A percentile compares a stretch with the other conserved stretches of the same genome.
These are phyloP conservation scores for Pythium sp. DNA, from an alignment of 352 stramenopile genomes.

Conservation along the genomic window DNA sequence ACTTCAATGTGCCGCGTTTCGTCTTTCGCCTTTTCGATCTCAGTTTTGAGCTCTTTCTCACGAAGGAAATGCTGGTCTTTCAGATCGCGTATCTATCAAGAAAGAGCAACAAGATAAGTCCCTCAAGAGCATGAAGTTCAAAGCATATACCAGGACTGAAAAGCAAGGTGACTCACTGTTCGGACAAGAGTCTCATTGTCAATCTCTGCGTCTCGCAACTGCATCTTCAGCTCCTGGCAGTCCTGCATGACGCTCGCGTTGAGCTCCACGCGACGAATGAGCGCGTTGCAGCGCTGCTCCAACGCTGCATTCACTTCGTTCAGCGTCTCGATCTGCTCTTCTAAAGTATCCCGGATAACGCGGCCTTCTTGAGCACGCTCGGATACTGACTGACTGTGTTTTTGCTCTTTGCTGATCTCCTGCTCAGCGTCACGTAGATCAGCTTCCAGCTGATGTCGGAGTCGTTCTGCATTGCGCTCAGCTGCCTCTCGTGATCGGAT, in stretches of 20 bases:
- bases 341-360: conserved; percentile 47
- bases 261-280: conserved; percentile 65
- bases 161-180: conserved; percentile 29
- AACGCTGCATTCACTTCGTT: conserved; percentile 75
- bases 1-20: conserved; percentile 43
- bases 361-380: conserved; percentile 50
- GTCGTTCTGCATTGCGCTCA: conserved; percentile 27
- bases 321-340: conserved; percentile 66
- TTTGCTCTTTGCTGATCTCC: conserved; percentile 49
- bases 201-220: conserved; percentile 56
- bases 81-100: conserved; percentile 55
- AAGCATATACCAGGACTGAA: background rate
- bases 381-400: conserved; percentile 44
- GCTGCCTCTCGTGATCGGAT: conserved; percentile 39
- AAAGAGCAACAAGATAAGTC: background rate
- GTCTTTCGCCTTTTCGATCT: conserved; percentile 49
- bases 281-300: conserved; percentile 63
- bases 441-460: conserved; percentile 45
- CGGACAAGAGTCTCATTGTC: conserved; percentile 72
- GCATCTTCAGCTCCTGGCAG: conserved; percentile 60
- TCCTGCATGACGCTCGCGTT: conserved; percentile 41
- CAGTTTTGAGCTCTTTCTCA: conserved; percentile 61
- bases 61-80: conserved; percentile 63
- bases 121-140: background rate
- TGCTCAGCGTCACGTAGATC: conserved; percentile 55